A percentile compares a stretch with the other conserved stretches of the same genome.
phyloP scores from a whole-genome alignment of 78 protist species.

The Dictyostelium brefeldianum region DNA sequence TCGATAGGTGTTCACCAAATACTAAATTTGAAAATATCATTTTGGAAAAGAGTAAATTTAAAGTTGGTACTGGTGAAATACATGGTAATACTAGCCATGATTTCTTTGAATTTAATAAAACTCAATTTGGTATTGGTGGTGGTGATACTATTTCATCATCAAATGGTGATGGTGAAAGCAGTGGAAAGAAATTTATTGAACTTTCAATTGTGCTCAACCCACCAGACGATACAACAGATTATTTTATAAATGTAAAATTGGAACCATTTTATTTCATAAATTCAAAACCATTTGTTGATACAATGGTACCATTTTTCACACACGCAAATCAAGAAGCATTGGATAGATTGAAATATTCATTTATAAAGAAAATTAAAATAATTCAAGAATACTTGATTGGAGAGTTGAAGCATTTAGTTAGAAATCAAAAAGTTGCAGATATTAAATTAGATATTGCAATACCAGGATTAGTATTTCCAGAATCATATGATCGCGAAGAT shows the following conservation, averaged over 20 bases:
- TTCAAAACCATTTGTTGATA: constrained; percentile 67
- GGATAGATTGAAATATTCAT: constrained; percentile 56
- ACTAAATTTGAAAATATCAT: constrained; percentile 57
- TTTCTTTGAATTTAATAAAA: neutral
- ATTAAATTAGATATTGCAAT: constrained; percentile 38
- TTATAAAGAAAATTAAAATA: constrained; percentile 34
- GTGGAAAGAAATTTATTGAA: neutral
- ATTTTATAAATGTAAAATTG: constrained; percentile 3
- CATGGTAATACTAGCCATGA: neutral
- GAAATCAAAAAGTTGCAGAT: constrained; percentile 75
- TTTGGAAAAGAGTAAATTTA: constrained; percentile 8
- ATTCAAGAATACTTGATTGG: constrained; percentile 22
- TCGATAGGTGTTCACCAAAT: constrained; percentile 43
- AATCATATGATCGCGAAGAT: constrained; percentile 50
- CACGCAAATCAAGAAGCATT: constrained; percentile 77
- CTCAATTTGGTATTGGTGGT: neutral
- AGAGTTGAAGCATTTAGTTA: constrained; percentile 49
- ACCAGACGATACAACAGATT: constrained; percentile 40
- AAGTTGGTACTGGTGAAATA: neutral
- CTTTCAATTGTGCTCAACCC: constrained; percentile 6
- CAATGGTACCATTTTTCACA: constrained; percentile 73
- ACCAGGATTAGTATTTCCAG: constrained; percentile 56
- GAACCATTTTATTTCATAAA: constrained; percentile 56
- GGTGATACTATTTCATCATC: neutral
- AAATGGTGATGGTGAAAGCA: neutral